Conservation (phyloP, 176 grass and related monocot species). For the Oryza punctata region DNA sequence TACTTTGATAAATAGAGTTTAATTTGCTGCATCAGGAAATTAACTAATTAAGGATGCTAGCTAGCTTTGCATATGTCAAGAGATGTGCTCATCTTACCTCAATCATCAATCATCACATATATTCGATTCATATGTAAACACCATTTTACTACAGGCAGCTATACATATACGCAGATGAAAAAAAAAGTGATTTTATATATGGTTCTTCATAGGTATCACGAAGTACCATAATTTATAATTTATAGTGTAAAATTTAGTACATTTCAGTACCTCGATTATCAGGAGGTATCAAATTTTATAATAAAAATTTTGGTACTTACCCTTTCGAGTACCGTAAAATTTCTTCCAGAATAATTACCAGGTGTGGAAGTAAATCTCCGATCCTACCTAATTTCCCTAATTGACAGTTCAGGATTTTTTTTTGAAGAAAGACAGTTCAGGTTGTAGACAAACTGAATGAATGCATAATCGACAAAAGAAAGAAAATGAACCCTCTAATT, state of each 20-base stretch:
- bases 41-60: background rate
- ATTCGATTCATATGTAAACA: background rate
- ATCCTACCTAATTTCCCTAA: background rate
- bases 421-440: background rate
- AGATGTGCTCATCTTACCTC: conserved; percentile 35
- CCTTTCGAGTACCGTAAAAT: no score
- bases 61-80: conserved; percentile 30
- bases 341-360: background rate
- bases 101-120: background rate
- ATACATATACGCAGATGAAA: no score
- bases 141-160: background rate
- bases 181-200: no score
- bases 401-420: background rate
- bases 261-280: no score
- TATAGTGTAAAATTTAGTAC: no score
- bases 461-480: background rate
- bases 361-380: background rate
- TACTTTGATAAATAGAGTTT: background rate
- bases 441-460: no score
- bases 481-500: background rate
- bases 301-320: no score
- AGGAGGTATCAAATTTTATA: no score
- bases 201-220: no score
- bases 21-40: conserved; percentile 3
- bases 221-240: no score